A percentile compares a stretch with the other conserved stretches of the same genome.
phyloP scores from a whole-genome alignment of 768 basidiomycete genomes.

The Boletus subparvulus region DNA sequence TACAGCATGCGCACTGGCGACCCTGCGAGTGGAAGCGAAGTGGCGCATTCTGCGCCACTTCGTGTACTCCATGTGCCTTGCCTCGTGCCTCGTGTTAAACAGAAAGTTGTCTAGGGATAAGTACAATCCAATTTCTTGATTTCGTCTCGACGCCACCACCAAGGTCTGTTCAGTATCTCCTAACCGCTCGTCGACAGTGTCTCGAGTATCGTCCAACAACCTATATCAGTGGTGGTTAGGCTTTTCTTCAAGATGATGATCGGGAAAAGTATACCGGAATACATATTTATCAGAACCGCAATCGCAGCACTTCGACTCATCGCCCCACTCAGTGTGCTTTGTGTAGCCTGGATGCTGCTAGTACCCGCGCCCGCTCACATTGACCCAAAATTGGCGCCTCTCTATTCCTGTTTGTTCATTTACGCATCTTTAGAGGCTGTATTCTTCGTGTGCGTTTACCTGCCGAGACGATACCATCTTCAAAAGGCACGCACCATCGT shows the following conservation, averaged over 20 bases:
- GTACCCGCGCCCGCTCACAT: not conserved
- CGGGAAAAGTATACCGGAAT: slow-evolving; percentile 49
- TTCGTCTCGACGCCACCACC: too few species aligned
- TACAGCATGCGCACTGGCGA: too few species aligned
- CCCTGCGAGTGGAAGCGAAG: too few species aligned
- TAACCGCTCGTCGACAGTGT: not conserved
- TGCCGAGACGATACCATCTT: slow-evolving; percentile 45
- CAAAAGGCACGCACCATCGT: slow-evolving; percentile 40
- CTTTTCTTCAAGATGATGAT: slow-evolving; percentile 38
- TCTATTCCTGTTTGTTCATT: slow-evolving; percentile 19
- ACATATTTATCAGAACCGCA: slow-evolving; percentile 48
- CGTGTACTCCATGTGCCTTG: too few species aligned
- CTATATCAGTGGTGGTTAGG: not conserved
- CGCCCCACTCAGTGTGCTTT: slow-evolving; percentile 48
- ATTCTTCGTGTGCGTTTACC: slow-evolving; percentile 51
- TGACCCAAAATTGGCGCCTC: not conserved
- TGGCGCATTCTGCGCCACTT: too few species aligned
- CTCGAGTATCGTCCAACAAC: too few species aligned
- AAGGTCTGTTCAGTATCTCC: not conserved
- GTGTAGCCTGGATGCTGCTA: slow-evolving; percentile 28
- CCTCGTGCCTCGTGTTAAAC: too few species aligned
- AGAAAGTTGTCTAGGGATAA: too few species aligned
- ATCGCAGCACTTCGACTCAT: slow-evolving; percentile 49
- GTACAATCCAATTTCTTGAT: too few species aligned
- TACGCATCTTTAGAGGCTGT: slow-evolving; percentile 44